Evolutionary conservation across 1,139 yeast species (phyloP).

Genomic region (Zhuliangozyma blackwelliae): DNA sequence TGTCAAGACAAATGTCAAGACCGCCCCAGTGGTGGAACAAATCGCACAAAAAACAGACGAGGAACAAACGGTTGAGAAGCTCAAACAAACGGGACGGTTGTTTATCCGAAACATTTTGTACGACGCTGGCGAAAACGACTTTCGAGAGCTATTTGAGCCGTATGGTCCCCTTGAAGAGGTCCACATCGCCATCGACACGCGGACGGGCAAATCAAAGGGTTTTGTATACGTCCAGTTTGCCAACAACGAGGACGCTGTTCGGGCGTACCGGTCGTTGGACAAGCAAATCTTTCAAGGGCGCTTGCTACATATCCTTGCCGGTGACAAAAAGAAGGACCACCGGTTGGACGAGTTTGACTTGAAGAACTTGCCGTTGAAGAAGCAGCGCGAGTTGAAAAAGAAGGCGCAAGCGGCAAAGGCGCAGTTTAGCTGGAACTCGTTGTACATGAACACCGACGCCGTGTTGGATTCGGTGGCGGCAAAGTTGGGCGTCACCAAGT

Average conservation of each 20-base stretch:
- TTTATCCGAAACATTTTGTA: constrained; percentile 85
- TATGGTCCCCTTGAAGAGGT: constrained; percentile 72
- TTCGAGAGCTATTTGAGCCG: constrained; percentile 49
- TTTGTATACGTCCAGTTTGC: constrained; percentile 80
- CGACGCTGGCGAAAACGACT: constrained; percentile 76
- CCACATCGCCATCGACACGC: constrained; percentile 85
- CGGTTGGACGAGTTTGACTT: constrained; percentile 84
- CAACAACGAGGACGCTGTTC: constrained; percentile 64
- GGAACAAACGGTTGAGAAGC: constrained; percentile 48
- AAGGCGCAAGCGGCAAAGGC: constrained; percentile 80
- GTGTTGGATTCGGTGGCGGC: constrained; percentile 86
- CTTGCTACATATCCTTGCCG: constrained; percentile 83
- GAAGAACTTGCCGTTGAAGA: constrained; percentile 85
- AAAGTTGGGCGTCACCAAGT: constrained; percentile 75
- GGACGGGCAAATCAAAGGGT: constrained; percentile 90
- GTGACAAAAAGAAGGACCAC: constrained; percentile 73
- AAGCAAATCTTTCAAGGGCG: constrained; percentile 94
- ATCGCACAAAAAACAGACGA: constrained; percentile 14
- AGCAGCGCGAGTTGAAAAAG: constrained; percentile 79
- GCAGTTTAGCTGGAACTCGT: constrained; percentile 93
- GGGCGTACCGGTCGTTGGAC: constrained; percentile 71
- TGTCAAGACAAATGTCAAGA: neutral
- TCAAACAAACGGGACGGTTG: constrained; percentile 71
- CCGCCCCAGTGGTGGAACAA: constrained; percentile 5
- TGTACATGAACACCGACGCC: constrained; percentile 87